phyloP scores from a whole-genome alignment of 495 filamentous ascomycete species.

The Echria macrotheca region DNA sequence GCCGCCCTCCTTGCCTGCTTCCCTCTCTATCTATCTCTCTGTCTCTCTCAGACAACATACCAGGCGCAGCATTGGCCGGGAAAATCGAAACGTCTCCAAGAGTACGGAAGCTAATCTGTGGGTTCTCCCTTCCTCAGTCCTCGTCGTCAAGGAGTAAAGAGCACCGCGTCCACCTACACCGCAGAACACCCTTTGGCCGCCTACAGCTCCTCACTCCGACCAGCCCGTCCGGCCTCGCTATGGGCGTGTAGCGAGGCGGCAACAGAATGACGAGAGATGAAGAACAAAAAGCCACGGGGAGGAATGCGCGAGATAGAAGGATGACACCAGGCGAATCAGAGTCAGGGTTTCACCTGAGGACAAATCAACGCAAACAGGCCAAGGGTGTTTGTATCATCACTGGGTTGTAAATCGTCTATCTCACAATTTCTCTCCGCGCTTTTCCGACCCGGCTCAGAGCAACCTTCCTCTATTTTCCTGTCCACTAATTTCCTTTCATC shows the following conservation, averaged over 20 bases:
- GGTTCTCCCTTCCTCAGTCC: slow-evolving; percentile 14
- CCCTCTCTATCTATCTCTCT: too few relatives aligned
- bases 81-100: too few relatives aligned
- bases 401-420: slow-evolving; percentile 6
- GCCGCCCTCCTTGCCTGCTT: not conserved
- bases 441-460: not conserved
- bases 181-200: slow-evolving; percentile 7
- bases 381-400: slow-evolving; percentile 1
- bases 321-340: not conserved
- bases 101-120: slow-evolving; percentile 18
- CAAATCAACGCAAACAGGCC: not conserved
- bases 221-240: not conserved
- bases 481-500: slow-evolving; percentile 2
- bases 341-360: not conserved
- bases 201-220: slow-evolving; percentile 1
- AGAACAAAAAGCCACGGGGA: not conserved
- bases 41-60: too few relatives aligned
- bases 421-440: not conserved
- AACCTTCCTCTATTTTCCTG: not conserved
- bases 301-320: not conserved
- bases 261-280: slow-evolving; percentile 3
- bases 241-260: slow-evolving; percentile 1
- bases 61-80: too few relatives aligned
- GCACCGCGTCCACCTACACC: slow-evolving; percentile 2
- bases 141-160: slow-evolving; percentile 26